A percentile compares a stretch with the other conserved stretches of the same genome.
phyloP scores from a whole-genome alignment of 192 early-diverging fungal genomes.

The Diversispora eburnea region DNA sequence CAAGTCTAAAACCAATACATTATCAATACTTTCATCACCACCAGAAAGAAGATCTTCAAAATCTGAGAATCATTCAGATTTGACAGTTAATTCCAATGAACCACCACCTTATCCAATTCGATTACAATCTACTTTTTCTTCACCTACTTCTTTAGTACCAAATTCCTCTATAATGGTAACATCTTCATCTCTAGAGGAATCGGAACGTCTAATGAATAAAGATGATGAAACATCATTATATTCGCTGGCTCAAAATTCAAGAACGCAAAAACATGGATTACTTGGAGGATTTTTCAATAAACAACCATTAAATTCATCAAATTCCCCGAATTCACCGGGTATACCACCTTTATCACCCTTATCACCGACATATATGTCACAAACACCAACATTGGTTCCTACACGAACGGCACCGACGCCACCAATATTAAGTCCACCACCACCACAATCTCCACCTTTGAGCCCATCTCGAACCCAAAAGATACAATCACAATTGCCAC shows the following conservation, averaged over 20 bases:
- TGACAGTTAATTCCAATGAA: not conserved
- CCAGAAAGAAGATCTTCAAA: not conserved
- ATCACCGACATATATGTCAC: not conserved
- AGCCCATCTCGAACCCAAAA: not conserved
- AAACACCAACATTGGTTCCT: too few species aligned
- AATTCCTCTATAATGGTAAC: not conserved
- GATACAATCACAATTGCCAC: not conserved
- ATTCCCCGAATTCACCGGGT: not conserved
- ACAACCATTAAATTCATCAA: not conserved
- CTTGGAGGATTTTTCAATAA: constrained; percentile 27
- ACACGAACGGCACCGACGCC: not conserved
- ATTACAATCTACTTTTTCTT: not conserved
- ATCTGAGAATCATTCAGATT: not conserved
- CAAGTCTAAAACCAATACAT: not conserved
- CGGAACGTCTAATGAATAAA: not conserved
- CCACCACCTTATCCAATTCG: constrained; percentile 20
- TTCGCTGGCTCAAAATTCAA: not conserved
- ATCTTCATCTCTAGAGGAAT: not conserved
- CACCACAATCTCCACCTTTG: constrained; percentile 27
- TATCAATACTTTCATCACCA: constrained; percentile 1
- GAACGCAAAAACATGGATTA: not conserved
- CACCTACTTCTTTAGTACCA: not conserved
- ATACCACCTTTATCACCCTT: not conserved
- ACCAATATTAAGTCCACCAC: not conserved
- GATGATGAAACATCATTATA: not conserved